A percentile compares a stretch with the other conserved stretches of the same genome.
Evolutionary conservation across 164 flowering plant genomes (phyloP).

Genomic region (Macadamia tetraphylla): DNA sequence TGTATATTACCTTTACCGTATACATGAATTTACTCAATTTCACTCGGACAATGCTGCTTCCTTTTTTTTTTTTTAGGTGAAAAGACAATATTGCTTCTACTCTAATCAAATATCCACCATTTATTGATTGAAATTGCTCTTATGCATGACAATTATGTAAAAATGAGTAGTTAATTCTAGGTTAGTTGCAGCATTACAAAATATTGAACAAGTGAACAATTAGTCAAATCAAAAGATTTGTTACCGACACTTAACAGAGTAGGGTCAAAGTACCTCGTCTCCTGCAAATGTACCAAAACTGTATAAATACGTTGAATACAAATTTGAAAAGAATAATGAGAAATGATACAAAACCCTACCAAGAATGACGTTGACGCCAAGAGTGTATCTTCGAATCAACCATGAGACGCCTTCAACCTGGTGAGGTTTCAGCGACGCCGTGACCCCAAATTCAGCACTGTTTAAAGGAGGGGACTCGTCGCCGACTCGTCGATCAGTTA

Average conservation of each 20-base stretch:
- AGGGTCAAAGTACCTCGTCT: conserved; percentile 59
- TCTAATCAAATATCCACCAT: no score
- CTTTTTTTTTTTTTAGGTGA: no score
- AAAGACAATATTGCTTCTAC: no score
- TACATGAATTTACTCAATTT: no score
- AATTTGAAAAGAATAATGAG: neutral
- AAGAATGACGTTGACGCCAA: conserved; percentile 85
- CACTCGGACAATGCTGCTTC: no score
- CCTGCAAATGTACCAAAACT: conserved; percentile 45
- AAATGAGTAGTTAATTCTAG: no score
- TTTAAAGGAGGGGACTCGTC: conserved; percentile 20
- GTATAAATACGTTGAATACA: neutral
- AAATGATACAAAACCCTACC: conserved; percentile 29
- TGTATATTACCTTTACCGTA: no score
- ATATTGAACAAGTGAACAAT: no score
- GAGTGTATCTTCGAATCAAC: conserved; percentile 64
- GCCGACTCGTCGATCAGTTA: conserved; percentile 28
- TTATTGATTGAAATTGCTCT: no score
- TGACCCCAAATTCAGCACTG: conserved; percentile 41
- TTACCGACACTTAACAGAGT: neutral
- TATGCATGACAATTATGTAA: no score
- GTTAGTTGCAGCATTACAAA: no score
- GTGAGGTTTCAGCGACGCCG: conserved; percentile 74
- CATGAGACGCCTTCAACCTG: conserved; percentile 83
- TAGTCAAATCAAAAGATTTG: no score